These are phyloP conservation scores for Russula abietina DNA, from an alignment of 768 basidiomycete species.

Conservation along the genomic window DNA sequence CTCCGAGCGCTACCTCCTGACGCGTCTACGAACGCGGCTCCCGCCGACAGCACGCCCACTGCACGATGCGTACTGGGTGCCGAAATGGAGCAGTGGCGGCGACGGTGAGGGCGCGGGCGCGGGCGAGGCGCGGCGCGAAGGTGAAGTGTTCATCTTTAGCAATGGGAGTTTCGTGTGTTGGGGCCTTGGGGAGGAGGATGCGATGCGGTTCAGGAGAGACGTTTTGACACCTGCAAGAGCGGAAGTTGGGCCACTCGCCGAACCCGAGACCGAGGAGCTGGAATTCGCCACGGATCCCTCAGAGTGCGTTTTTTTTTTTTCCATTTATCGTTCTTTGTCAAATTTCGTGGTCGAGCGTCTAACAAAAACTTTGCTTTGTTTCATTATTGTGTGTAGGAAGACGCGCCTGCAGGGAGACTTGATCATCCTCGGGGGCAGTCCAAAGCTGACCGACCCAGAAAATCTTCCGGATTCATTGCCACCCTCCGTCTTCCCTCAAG, in stretches of 20 bases:
- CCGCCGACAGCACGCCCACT: constrained; percentile 51
- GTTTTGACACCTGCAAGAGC: constrained; percentile 52
- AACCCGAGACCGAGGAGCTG: constrained; percentile 81
- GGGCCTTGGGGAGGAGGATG: constrained; percentile 77
- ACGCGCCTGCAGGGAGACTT: constrained; percentile 89
- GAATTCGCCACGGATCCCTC: constrained; percentile 89
- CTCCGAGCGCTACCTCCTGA: constrained; percentile 73
- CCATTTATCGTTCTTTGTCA: no score
- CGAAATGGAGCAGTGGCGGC: constrained; percentile 48
- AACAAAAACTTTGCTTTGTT: not conserved
- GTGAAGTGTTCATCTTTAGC: constrained; percentile 84
- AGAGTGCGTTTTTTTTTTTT: constrained; percentile 45
- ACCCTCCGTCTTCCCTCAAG: constrained; percentile 51
- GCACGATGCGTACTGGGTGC: constrained; percentile 78
- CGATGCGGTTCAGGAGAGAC: constrained; percentile 56
- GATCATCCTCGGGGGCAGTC: constrained; percentile 75
- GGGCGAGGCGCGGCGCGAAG: constrained; percentile 39
- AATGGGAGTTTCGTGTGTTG: constrained; percentile 89
- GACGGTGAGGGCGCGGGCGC: constrained; percentile 50
- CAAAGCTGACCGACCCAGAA: constrained; percentile 49
- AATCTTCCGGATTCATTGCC: constrained; percentile 42
- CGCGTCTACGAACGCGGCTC: constrained; percentile 50
- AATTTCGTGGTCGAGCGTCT: not conserved
- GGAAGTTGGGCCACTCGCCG: constrained; percentile 58
- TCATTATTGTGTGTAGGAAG: constrained; percentile 39